Base-by-base conservation (phyloP, 805 yeast species). In the Saccharomycopsis sp. region DNA sequence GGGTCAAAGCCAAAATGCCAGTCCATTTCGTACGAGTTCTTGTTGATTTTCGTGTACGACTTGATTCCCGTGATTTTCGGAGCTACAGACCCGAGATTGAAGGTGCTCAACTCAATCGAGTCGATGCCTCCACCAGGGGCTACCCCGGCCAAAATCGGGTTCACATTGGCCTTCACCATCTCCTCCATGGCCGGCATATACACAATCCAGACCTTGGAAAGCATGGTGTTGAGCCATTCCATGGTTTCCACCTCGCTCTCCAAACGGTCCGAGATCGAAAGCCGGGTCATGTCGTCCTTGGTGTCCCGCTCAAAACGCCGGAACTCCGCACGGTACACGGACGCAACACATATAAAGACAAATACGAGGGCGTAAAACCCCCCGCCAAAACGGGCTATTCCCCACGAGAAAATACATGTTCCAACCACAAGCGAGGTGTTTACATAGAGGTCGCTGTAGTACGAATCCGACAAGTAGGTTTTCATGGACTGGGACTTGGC, bases 101-200 rank as follows among this genome's bases (percentile, higher is more conserved):
- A 88, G 68, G 87, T 87, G 61, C 87, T 91, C 64, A 88, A 73
- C 3, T 87, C 75, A 54, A 88, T 68, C 3, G 83, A 85, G 58
- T 87, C 91, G 66, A 88, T 87, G 68, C 94, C 94, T 65, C 82
- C 84, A 24, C 95, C 95, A 14, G 95, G 92, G 2, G 87, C 89
- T 61, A 83, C 81, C 66, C 82, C 91, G 52, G 82, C 81, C 67
- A 88, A 71, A 16, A 79, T 75, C 23, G 81, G 84, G 65, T 86
- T 87, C n/a, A 89, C 87, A 65, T 79, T 80, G 53, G 78, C 79
- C 69, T 82, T 77, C 23, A 88, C 95, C 71, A 82, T 83, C 63
- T 86, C 89, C 4, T 91, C 84, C 54, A 88, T 74, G 0, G 88
- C 90, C 34, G 94, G 92, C 96, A 88, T 88, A 66, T 88, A 88